Evolutionary conservation across 805 yeast genomes (phyloP).

Genomic region (Candida sakaeoensis): DNA sequence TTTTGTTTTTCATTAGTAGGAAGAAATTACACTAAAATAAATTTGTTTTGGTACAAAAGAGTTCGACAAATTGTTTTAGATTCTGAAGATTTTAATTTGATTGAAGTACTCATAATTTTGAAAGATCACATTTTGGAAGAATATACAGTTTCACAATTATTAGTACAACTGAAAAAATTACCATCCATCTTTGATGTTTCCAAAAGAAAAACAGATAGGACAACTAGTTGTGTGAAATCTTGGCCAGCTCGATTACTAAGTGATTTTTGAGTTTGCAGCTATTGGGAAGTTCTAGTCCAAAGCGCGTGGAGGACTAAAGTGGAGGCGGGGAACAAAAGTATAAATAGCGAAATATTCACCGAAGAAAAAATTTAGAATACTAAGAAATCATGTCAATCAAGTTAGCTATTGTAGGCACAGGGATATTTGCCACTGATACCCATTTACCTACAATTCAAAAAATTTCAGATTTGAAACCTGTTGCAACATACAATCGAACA

Average conservation of each 20-base stretch:
- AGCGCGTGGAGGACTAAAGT: constrained; percentile 1
- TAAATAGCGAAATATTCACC: not conserved
- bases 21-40: constrained; percentile 19
- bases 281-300: not conserved
- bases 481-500: constrained; percentile 81
- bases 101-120: constrained; percentile 5
- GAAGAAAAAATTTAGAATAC: not conserved
- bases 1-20: constrained; percentile 30
- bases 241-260: constrained; percentile 3
- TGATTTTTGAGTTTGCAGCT: not conserved
- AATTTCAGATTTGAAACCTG: constrained; percentile 50
- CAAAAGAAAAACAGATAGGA: not conserved
- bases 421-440: constrained; percentile 80
- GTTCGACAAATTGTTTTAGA: not conserved
- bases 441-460: constrained; percentile 74
- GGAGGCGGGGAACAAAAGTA: constrained; percentile 5
- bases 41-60: constrained; percentile 14
- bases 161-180: not conserved
- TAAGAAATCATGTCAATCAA: constrained; percentile 38
- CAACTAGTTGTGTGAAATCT: constrained; percentile 1
- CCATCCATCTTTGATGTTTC: not conserved
- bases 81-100: constrained; percentile 1
- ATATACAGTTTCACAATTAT: constrained; percentile 2
- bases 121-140: constrained; percentile 3
- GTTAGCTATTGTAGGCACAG: constrained; percentile 74